Evolutionary conservation across 2,329 filamentous ascomycete genomes (phyloP), one percentile per base, ranked within the genome.

Genomic region (Myotisia sp.): DNA sequence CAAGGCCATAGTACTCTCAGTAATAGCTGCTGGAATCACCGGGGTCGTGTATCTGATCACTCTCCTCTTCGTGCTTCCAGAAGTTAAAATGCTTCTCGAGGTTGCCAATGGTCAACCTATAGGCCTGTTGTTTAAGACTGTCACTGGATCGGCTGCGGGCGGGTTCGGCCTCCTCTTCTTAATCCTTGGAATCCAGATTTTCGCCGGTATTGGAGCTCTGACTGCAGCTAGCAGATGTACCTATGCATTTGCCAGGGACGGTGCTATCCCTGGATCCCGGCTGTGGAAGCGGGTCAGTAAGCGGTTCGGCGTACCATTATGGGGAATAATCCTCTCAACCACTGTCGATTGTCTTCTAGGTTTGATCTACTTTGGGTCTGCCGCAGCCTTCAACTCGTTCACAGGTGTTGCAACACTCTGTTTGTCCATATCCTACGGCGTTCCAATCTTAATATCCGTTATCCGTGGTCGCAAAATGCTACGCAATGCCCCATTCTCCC

Each of bases 401-500:
- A 85, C 79, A 0, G 79, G 79, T 18, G 79, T 84, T 1, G 80
- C 79, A 1, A 85, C 79, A 3, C 84, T 86, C 50, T 84, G 79
- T 43, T 68, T 86, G 0, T 78, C 74, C 0, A 74, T 75, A 3
- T 82, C 77, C 0, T 86, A 86, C 52, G 79, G 76, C 9, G 65
- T 84, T 10, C 81, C 81, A 0, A 82, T 86, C 36, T 57, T 84
- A 7, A 75, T 86, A 38, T 78, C 68, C 7, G 58, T 86, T 3
- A 45, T 84, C 1, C 70, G 76, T 10, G 67, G 74, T 6, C 70
- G 81, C n/a, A 64, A 69, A 34, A 67, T 72, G 22, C 70, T 85
- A n/a, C 63, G 64, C 33, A 57, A 74, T 44, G 80, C 77, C 0
- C 65, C 70, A 0, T 86, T 70, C 50, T 76, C 76, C 0, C 68